A percentile compares a stretch with the other conserved stretches of the same genome.
These are phyloP conservation scores for Plasmodium cynomolgi DNA, from an alignment of 169 alveolate species.

Conservation along the genomic window DNA sequence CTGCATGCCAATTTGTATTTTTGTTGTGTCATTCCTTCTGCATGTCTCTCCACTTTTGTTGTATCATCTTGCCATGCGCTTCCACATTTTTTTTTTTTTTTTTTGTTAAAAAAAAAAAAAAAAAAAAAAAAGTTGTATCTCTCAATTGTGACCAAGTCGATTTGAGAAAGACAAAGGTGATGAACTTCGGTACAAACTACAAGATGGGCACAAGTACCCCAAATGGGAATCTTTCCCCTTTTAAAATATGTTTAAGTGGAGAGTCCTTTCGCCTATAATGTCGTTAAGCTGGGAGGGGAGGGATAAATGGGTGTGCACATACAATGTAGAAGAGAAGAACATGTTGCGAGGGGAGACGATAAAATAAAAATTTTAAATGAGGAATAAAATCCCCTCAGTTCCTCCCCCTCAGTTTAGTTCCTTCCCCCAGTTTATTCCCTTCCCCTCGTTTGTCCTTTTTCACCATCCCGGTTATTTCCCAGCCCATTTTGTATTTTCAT, in stretches of 20 bases:
- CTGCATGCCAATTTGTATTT: not conserved
- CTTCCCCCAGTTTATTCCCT: not conserved
- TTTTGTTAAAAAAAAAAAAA: not conserved
- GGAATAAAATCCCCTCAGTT: not conserved
- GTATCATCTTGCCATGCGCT: not conserved
- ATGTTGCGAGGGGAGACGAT: not conserved
- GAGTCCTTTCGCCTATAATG: slow-evolving; percentile 27
- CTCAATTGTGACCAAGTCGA: not conserved
- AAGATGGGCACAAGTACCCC: not conserved
- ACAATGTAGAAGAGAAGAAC: not conserved
- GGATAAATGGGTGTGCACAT: not conserved
- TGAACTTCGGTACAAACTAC: not conserved
- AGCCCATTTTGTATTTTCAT: not conserved
- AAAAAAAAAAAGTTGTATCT: not conserved
- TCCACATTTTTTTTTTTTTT: not conserved
- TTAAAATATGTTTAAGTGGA: slow-evolving; percentile 47
- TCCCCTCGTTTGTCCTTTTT: not conserved
- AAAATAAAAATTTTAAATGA: not conserved
- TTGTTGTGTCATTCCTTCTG: not conserved
- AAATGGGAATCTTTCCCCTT: not conserved
- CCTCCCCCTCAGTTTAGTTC: not conserved
- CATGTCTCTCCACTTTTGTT: not conserved
- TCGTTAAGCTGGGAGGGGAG: slow-evolving; percentile 30
- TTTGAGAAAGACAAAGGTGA: not conserved
- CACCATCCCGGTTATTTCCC: not conserved